These are phyloP conservation scores for Laguncularia racemosa DNA, from an alignment of 345 rosid species.

Conservation along the genomic window DNA sequence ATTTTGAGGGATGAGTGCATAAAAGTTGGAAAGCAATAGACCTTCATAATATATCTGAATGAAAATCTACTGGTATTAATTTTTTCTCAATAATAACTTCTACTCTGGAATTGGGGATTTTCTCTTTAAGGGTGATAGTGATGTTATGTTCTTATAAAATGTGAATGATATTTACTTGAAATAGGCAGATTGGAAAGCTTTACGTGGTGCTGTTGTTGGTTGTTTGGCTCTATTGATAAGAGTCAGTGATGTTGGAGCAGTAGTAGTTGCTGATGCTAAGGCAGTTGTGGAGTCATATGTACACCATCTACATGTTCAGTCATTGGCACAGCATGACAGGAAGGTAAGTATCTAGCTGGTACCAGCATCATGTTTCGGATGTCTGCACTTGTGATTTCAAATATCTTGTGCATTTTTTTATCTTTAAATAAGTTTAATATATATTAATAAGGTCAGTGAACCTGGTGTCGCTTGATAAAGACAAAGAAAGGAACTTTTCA, in stretches of 20 bases:
- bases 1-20: too few relatives aligned
- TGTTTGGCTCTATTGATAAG: constrained; percentile 76
- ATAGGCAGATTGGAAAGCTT: constrained; percentile 95
- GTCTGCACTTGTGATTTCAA: too few relatives aligned
- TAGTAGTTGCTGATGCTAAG: constrained; percentile 47
- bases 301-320: constrained; percentile 60
- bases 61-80: too few relatives aligned
- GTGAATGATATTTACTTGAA: constrained; percentile 23
- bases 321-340: constrained; percentile 69
- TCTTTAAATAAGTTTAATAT: too few relatives aligned
- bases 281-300: constrained; percentile 47
- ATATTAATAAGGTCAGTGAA: too few relatives aligned
- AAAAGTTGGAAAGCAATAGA: too few relatives aligned
- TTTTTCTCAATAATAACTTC: too few relatives aligned
- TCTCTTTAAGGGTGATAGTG: background rate
- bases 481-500: too few relatives aligned
- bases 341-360: constrained; percentile 35
- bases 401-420: too few relatives aligned
- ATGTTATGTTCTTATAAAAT: constrained; percentile 9
- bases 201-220: constrained; percentile 86
- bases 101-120: too few relatives aligned
- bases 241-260: constrained; percentile 38
- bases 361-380: background rate
- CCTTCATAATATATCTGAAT: too few relatives aligned
- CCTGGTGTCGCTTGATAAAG: too few relatives aligned